A percentile compares a stretch with the other conserved stretches of the same genome.
Evolutionary conservation across 2,329 filamentous ascomycete species (phyloP).

Genomic region (Sporothrix euskadiensis): DNA sequence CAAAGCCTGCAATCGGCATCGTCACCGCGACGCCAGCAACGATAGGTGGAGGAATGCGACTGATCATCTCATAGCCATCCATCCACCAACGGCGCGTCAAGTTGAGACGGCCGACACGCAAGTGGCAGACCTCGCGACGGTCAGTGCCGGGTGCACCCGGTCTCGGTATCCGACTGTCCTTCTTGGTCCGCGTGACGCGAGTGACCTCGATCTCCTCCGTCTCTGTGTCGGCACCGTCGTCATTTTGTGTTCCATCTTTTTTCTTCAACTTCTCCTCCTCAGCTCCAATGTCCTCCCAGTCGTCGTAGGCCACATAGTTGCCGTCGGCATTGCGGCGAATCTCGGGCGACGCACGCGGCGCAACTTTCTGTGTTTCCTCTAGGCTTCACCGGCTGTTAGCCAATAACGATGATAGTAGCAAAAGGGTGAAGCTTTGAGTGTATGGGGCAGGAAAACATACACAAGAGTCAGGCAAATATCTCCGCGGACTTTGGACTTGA

Average conservation of each 20-base stretch:
- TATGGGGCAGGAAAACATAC: constrained; percentile 48
- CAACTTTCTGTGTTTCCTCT: constrained; percentile 29
- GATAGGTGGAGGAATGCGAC: constrained; percentile 27
- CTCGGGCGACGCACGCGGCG: constrained; percentile 27
- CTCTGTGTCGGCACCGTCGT: not conserved
- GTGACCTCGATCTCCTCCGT: constrained; percentile 10
- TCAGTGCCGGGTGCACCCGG: not conserved
- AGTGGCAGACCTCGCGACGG: constrained; percentile 29
- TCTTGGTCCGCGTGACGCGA: not conserved
- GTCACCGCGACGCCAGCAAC: constrained; percentile 21
- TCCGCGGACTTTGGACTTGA: constrained; percentile 78
- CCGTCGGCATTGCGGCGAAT: constrained; percentile 27
- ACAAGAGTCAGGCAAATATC: constrained; percentile 71
- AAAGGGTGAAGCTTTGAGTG: not conserved
- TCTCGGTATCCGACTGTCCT: not conserved
- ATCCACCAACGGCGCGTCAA: constrained; percentile 32
- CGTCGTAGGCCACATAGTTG: constrained; percentile 25
- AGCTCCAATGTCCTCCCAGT: constrained; percentile 20
- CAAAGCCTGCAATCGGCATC: constrained; percentile 30
- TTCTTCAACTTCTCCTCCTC: not conserved
- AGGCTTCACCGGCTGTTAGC: constrained; percentile 25
- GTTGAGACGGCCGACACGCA: constrained; percentile 30
- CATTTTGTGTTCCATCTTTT: not conserved
- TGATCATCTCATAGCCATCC: constrained; percentile 28
- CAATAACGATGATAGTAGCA: not conserved